These are phyloP conservation scores for Cyberlindnera veronae DNA, from an alignment of 805 yeast species.

Conservation along the genomic window DNA sequence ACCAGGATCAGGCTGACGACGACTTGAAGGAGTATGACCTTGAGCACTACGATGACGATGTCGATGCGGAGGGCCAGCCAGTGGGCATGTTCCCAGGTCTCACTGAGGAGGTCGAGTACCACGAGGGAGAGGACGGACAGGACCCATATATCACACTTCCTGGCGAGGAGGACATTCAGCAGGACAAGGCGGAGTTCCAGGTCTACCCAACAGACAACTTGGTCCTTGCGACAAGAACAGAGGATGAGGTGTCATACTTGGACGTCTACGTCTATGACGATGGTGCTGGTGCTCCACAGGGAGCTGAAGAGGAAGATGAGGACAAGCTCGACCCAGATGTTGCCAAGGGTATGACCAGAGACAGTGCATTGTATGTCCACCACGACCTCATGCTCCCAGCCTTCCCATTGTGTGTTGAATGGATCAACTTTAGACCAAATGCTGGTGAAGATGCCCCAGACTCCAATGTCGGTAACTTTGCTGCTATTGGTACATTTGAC, in stretches of 20 bases:
- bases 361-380: conserved; percentile 80
- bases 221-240: conserved; percentile 89
- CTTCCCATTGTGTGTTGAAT: conserved; percentile 94
- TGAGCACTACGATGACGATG: conserved; percentile 76
- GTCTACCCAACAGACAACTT: conserved; percentile 87
- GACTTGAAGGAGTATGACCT: conserved; percentile 85
- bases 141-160: conserved; percentile 45
- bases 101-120: conserved; percentile 55
- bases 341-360: conserved; percentile 69
- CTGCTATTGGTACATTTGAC: conserved; percentile 95
- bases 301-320: conserved; percentile 59
- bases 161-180: conserved; percentile 53
- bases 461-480: conserved; percentile 75
- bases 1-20: conserved; percentile 67
- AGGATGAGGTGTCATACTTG: conserved; percentile 87
- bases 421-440: conserved; percentile 75
- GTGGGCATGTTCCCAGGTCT: conserved; percentile 72
- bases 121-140: conserved; percentile 42
- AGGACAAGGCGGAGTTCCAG: conserved; percentile 81
- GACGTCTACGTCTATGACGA: conserved; percentile 95
- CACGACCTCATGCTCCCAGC: conserved; percentile 97
- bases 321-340: conserved; percentile 71
- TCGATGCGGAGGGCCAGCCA: conserved; percentile 50
- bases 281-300: conserved; percentile 78
- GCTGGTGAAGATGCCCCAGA: conserved; percentile 36